phyloP scores from a whole-genome alignment of 2,329 filamentous ascomycete genomes.

The Cladosporium sp. region DNA sequence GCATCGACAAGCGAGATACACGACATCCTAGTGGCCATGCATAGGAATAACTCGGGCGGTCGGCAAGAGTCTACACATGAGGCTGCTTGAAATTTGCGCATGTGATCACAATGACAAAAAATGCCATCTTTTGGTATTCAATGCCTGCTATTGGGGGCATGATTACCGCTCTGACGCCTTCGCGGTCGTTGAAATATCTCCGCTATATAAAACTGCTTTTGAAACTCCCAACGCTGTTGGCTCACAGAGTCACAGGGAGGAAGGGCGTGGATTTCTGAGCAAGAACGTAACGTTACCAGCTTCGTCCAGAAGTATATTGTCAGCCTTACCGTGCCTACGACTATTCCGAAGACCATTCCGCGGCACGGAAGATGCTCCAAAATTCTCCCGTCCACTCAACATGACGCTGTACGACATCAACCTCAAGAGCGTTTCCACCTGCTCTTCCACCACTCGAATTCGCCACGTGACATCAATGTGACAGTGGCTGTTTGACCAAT shows the following conservation, averaged over 20 bases:
- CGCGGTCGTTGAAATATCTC: background rate
- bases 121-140: background rate
- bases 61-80: background rate
- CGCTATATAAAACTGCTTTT: background rate
- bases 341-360: background rate
- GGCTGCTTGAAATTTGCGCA: background rate
- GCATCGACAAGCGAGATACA: constrained; percentile 2
- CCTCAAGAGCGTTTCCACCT: background rate
- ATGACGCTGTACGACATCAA: constrained; percentile 2
- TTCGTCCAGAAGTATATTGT: background rate
- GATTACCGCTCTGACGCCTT: background rate
- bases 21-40: background rate
- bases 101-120: background rate
- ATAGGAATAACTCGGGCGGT: background rate
- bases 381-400: constrained; percentile 10
- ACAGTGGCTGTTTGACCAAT: constrained; percentile 7
- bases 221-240: background rate
- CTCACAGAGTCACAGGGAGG: background rate
- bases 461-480: constrained; percentile 18
- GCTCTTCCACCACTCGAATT: background rate
- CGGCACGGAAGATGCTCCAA: background rate
- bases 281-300: background rate
- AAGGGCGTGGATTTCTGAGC: background rate
- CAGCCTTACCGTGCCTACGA: background rate
- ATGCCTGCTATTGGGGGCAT: background rate